Evolutionary conservation across 352 stramenopile species (phyloP), one percentile per base, ranked within the genome.

Genomic region (Pseudoperonospora humuli): DNA sequence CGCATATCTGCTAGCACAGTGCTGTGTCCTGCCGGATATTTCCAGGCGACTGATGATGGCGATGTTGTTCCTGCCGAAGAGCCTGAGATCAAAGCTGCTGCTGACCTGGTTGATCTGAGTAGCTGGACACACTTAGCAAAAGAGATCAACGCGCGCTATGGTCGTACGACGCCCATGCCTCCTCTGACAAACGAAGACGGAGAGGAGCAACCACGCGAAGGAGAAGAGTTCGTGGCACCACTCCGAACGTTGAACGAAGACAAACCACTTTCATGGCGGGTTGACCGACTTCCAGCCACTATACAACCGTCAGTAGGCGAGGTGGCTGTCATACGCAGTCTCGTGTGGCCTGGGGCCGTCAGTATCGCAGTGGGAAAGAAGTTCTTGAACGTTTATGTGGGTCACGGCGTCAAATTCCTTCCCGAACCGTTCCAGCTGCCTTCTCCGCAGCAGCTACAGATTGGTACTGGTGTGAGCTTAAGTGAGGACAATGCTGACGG

Each of bases 301-400:
- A 50, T 84, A 26, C 65, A 82, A 17, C 77, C 73, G 0, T 54
- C 75, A 7, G 76, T 76, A 9, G 74, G 61, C 13, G 77, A 76
- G 44, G 68, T 77, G 26, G 70, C 71, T 10, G 64, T 96, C 15
- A 67, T 83, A 5, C n/a, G 83, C 31, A 93, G 73, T 35, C 58
- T 92, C 17, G 49, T 75, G 36, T 96, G 82, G 85, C 88, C 85
- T 6, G 88, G 86, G 3, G 86, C 86, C 2, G 74, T 95, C 15
- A 81, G 84, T 23, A 83, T 97, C 29, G 84, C 72, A 1, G 66
- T 79, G 7, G 81, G 76, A 15, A 93, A 89, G 47, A 88, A 83
- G 50, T 95, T 93, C 47, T 64, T 89, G 3, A 96, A 94, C 58
- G 61, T 94, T 18, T 96, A 96, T 43, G 84, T 95, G 0, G 85